phyloP scores from a whole-genome alignment of 129 eudicot genomes.

The Helianthus tuberosus region DNA sequence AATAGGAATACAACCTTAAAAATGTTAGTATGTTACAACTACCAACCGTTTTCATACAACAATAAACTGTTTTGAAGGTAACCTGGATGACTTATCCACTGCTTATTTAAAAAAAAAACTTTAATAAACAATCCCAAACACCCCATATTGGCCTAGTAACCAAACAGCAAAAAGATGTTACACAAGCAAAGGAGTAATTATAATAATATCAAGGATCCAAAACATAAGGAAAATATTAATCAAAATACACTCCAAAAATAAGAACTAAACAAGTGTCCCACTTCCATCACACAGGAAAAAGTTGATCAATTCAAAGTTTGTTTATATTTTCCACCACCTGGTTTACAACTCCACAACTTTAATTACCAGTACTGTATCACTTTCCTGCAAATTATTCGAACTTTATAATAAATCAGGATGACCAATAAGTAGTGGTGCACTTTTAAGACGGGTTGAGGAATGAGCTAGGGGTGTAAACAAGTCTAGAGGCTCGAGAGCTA shows the following conservation, averaged over 20 bases:
- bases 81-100: no score
- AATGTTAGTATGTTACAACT: no score
- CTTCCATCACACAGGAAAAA: slow-evolving; percentile 36
- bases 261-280: slow-evolving; percentile 31
- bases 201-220: slow-evolving; percentile 36
- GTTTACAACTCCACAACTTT: slow-evolving; percentile 40
- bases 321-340: slow-evolving; percentile 29
- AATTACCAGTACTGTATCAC: slow-evolving; percentile 40
- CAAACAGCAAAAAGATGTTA: slow-evolving; percentile 10
- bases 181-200: slow-evolving; percentile 31
- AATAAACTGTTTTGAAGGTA: no score
- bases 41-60: no score
- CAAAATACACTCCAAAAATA: slow-evolving; percentile 30
- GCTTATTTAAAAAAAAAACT: no score
- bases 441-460: not conserved
- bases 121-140: no score
- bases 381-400: slow-evolving; percentile 34
- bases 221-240: slow-evolving; percentile 31
- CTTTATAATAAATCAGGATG: not conserved
- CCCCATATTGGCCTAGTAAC: not conserved
- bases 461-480: not conserved
- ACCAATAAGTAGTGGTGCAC: not conserved
- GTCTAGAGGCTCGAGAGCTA: no score
- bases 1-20: no score
- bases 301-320: slow-evolving; percentile 26